Conservation (phyloP, 2,329 filamentous ascomycete genomes). For the Phyllosticta paracitricarpa region DNA sequence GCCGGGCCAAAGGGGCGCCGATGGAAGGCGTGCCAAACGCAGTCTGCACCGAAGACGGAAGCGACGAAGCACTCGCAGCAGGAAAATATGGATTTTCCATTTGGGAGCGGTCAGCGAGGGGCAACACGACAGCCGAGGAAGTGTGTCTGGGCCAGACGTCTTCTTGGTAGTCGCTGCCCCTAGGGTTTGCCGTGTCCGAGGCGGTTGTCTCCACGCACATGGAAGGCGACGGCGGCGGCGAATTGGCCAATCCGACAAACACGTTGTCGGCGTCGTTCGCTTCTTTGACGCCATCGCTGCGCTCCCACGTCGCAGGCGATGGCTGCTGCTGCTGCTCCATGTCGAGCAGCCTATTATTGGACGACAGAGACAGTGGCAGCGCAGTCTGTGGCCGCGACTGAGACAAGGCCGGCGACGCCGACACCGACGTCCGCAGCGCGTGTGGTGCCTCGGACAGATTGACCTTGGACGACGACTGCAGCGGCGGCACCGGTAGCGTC, state of each 20-base stretch:
- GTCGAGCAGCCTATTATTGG: neutral
- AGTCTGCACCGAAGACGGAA: neutral
- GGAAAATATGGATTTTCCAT: neutral
- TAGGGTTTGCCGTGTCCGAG: too few relatives aligned
- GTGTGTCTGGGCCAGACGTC: neutral
- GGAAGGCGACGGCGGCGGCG: neutral
- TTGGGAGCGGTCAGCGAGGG: neutral
- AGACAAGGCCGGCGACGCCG: neutral
- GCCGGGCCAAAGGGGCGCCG: neutral
- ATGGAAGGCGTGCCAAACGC: neutral
- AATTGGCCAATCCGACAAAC: neutral
- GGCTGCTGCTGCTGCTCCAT: neutral
- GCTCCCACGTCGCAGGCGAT: neutral
- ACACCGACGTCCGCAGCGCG: neutral
- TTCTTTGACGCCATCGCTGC: neutral
- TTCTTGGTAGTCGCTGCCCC: neutral
- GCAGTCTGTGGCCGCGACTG: neutral
- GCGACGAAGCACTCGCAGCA: neutral
- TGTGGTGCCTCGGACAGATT: neutral
- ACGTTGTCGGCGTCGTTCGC: neutral
- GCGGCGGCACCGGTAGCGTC: neutral
- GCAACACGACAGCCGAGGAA: neutral
- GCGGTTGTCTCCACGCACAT: neutral
- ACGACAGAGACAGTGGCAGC: neutral
- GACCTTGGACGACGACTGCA: neutral